Percentiles rank a stretch among this genome's conserved stretches.
phyloP scores from a whole-genome alignment of 257 asterid species.

The Capsicum rhomboideum region DNA sequence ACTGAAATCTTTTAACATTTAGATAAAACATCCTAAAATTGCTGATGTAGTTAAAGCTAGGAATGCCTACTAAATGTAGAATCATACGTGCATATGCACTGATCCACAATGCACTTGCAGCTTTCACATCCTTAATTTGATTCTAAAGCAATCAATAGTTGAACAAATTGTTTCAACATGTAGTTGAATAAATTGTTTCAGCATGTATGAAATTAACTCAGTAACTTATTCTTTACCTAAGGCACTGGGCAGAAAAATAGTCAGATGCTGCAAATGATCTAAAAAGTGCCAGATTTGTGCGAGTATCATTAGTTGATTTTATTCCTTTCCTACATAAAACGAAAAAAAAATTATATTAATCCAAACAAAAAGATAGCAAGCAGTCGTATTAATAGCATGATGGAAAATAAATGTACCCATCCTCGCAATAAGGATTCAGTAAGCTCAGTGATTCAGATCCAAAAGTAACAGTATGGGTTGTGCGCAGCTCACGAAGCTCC shows the following conservation, averaged over 20 bases:
- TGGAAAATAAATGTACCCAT: slow-evolving; percentile 49
- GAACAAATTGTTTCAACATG: neutral
- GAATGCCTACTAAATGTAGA: neutral
- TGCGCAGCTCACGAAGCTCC: slow-evolving; percentile 87
- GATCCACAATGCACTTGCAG: neutral
- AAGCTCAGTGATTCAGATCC: slow-evolving; percentile 77
- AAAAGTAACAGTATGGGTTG: slow-evolving; percentile 71
- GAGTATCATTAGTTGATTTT: slow-evolving; percentile 56
- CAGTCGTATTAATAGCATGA: neutral
- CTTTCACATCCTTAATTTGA: neutral
- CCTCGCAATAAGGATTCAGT: slow-evolving; percentile 69
- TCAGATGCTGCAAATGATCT: slow-evolving; percentile 82
- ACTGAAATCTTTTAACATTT: neutral
- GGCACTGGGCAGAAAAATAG: slow-evolving; percentile 88
- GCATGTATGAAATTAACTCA: neutral
- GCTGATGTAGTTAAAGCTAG: neutral
- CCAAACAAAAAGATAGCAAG: neutral
- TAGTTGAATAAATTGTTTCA: no score
- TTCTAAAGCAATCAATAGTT: neutral
- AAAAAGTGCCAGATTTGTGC: slow-evolving; percentile 80
- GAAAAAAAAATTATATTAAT: neutral
- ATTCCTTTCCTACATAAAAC: slow-evolving; percentile 44
- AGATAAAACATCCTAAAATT: neutral
- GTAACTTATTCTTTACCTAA: slow-evolving; percentile 40
- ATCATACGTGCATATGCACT: neutral